Base-by-base conservation (phyloP, 2,329 filamentous ascomycete genomes). In the Scedosporium dehoogii region DNA sequence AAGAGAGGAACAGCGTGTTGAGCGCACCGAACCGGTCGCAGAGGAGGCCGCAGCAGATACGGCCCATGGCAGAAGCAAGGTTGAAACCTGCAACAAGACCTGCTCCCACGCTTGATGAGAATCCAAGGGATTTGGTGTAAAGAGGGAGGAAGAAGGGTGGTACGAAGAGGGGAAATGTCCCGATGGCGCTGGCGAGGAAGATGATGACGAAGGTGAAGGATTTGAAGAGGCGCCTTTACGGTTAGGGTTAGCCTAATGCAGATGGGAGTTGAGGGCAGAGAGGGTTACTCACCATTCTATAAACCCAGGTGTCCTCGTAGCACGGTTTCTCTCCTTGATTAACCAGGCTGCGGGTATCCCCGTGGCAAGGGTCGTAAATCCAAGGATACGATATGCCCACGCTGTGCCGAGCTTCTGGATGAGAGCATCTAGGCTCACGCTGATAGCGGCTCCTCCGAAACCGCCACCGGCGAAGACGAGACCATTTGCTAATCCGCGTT, bases 81-180 rank as follows among this genome's bases (percentile, higher is more conserved):
- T 84, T 86, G 74, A 86, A 88, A 1, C 78, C 83, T 0, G 85
- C 85, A 0, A 87, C 76, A 0, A 87, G 72, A 10, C 74, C 82
- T 0, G 85, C 84, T 0, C 84, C 85, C 0, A 76, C 77, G 6
- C 73, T 74, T 1, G 82, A 77, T 0, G 78, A 75, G 6, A 87
- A 72, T 0, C 81, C 81, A n/a, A 87, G 74, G 0, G 82, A 81
- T 3, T 75, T 72, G 29, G 76, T 77, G 66, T 84, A 85, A 0
- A 85, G 72, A 0, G 84, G 84, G 0, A 86, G 71, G 68, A 86
- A 86, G 72, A 85, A 87, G 0, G 84, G 81, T 0, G 84, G 82
- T 0, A 86, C 83, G 63, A 85, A 79, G 16, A 86, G 76, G 0
- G 84, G 80, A 65, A 87, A 87, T 1, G 81, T 85, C 1, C 76